Conservation (phyloP, 768 basidiomycete species). For the Boletus vermiculosoides region DNA sequence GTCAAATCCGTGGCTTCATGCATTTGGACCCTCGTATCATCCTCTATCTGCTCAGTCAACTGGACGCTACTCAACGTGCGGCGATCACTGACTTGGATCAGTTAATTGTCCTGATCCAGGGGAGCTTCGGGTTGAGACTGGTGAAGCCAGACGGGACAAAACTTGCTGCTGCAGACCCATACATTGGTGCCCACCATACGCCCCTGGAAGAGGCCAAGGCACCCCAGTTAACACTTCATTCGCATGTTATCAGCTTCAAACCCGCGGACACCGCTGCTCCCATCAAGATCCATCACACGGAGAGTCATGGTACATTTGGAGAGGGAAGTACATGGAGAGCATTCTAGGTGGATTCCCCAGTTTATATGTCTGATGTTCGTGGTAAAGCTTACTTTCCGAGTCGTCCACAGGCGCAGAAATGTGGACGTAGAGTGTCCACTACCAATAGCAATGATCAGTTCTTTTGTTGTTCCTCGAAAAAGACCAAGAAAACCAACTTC, state of each 20-base stretch:
- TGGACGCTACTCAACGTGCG: background rate
- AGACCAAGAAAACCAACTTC: background rate
- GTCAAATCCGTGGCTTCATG: conserved; percentile 16
- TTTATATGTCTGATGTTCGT: background rate
- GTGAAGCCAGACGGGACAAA: conserved; percentile 11
- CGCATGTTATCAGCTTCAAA: conserved; percentile 1
- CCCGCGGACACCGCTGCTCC: background rate
- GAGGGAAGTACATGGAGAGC: background rate
- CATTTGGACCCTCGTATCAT: conserved; percentile 13
- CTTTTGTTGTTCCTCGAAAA: background rate
- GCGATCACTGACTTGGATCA: conserved; percentile 3
- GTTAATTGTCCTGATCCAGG: background rate
- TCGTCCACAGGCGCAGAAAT: background rate
- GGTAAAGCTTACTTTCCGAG: background rate
- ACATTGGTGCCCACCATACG: background rate
- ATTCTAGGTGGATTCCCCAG: background rate
- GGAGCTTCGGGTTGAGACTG: conserved; percentile 11
- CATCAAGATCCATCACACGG: background rate
- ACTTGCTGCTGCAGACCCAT: conserved; percentile 7
- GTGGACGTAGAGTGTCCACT: no score
- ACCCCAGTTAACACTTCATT: conserved; percentile 16
- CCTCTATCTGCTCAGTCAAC: conserved; percentile 9
- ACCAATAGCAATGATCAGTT: background rate
- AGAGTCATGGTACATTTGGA: conserved; percentile 2
- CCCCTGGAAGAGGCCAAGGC: conserved; percentile 3